A percentile compares a stretch with the other conserved stretches of the same genome.
phyloP scores from a whole-genome alignment of 2,329 filamentous ascomycete species.

The Xylariaceae sp. region DNA sequence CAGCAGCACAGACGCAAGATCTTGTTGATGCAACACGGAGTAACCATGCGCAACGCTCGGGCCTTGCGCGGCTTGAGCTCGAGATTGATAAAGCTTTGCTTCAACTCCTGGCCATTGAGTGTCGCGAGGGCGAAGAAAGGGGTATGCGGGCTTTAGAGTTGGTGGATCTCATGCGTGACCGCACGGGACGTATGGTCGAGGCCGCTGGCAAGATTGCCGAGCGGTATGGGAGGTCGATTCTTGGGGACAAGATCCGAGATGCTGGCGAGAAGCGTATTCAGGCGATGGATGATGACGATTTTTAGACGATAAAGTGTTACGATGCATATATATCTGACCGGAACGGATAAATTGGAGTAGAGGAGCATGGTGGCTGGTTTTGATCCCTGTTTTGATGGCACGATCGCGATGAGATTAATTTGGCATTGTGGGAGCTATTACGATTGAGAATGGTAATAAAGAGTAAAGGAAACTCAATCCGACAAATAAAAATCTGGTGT shows the following conservation, averaged over 20 bases:
- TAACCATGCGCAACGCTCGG: slow-evolving; percentile 61
- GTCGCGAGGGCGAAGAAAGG: slow-evolving; percentile 85
- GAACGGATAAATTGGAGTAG: too few species aligned
- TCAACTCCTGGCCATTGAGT: slow-evolving; percentile 86
- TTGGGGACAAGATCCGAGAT: slow-evolving; percentile 89
- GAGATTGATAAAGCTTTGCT: slow-evolving; percentile 88
- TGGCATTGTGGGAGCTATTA: too few species aligned
- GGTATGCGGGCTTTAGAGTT: slow-evolving; percentile 95
- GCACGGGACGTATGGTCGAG: slow-evolving; percentile 84
- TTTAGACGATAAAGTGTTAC: too few species aligned
- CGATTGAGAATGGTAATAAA: too few species aligned
- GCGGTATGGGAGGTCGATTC: slow-evolving; percentile 73
- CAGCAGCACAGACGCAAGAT: slow-evolving; percentile 73
- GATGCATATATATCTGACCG: too few species aligned
- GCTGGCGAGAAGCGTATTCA: slow-evolving; percentile 67
- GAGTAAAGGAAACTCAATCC: too few species aligned
- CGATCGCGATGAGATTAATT: too few species aligned
- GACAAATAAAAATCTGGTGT: too few species aligned
- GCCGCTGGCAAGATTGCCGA: slow-evolving; percentile 86
- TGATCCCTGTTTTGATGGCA: too few species aligned
- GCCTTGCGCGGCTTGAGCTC: slow-evolving; percentile 70
- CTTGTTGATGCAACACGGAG: slow-evolving; percentile 66
- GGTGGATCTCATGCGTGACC: slow-evolving; percentile 80
- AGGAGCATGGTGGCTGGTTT: too few species aligned
- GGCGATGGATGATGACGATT: slow-evolving; percentile 37